These are phyloP conservation scores for Pythium rhizo-oryzae DNA, from an alignment of 352 stramenopile species.

Conservation along the genomic window DNA sequence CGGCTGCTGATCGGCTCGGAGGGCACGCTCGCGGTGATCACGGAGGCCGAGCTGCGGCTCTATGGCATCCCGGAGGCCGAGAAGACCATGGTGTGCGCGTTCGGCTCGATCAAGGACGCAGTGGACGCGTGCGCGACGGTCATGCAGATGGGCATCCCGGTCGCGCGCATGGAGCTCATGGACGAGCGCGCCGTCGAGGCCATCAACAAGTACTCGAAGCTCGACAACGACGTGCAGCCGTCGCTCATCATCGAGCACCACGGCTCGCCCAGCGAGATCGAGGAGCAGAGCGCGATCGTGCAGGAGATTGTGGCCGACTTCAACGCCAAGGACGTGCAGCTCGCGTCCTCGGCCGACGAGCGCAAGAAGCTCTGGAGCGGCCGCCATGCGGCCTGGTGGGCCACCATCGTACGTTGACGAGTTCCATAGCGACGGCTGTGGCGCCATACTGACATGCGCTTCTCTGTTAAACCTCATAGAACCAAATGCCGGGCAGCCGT, in stretches of 20 bases:
- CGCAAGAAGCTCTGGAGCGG: slow-evolving; percentile 86
- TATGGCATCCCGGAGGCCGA: slow-evolving; percentile 92
- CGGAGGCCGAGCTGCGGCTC: slow-evolving; percentile 93
- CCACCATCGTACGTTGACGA: slow-evolving; percentile 61
- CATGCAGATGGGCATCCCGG: slow-evolving; percentile 89
- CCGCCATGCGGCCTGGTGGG: slow-evolving; percentile 86
- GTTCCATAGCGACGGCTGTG: background rate
- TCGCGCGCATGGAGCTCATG: slow-evolving; percentile 90
- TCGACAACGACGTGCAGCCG: slow-evolving; percentile 75
- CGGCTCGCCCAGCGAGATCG: slow-evolving; percentile 74
- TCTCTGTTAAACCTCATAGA: slow-evolving; percentile 29
- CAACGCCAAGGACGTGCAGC: slow-evolving; percentile 78
- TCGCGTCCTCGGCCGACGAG: slow-evolving; percentile 69
- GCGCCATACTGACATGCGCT: background rate
- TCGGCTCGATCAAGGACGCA: slow-evolving; percentile 88
- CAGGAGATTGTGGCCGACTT: slow-evolving; percentile 89
- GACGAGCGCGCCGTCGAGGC: slow-evolving; percentile 77
- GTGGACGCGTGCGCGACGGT: slow-evolving; percentile 83
- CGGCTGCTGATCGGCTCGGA: slow-evolving; percentile 95
- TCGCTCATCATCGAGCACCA: slow-evolving; percentile 96
- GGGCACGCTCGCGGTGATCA: slow-evolving; percentile 96
- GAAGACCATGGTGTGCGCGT: slow-evolving; percentile 93
- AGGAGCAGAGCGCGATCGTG: slow-evolving; percentile 88
- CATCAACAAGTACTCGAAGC: slow-evolving; percentile 89
- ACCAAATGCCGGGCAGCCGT: slow-evolving; percentile 77